A percentile compares a stretch with the other conserved stretches of the same genome.
phyloP scores from a whole-genome alignment of 2,329 filamentous ascomycete species.

The Ascochyta clinopodiicola region DNA sequence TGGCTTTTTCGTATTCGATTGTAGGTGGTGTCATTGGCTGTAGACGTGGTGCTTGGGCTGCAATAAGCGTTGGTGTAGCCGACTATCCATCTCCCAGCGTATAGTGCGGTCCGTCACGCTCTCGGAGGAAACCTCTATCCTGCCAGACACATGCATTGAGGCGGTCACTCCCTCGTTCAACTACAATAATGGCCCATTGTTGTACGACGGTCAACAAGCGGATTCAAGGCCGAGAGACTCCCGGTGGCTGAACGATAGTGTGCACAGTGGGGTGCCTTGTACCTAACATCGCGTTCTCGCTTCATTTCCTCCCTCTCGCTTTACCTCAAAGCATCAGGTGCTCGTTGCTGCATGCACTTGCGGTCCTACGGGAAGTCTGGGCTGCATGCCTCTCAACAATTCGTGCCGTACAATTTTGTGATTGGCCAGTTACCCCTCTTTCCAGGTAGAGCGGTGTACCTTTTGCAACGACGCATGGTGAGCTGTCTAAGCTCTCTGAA shows the following conservation, averaged over 20 bases:
- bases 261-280: slow-evolving; percentile 3
- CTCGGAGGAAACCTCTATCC: slow-evolving; percentile 13
- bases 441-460: slow-evolving; percentile 35
- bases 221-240: not conserved
- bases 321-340: slow-evolving; percentile 40
- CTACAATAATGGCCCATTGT: not conserved
- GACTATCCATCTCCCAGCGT: slow-evolving; percentile 19
- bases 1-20: slow-evolving; percentile 18
- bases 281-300: slow-evolving; percentile 23
- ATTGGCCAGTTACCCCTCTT: slow-evolving; percentile 38
- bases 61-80: slow-evolving; percentile 21
- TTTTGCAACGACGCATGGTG: slow-evolving; percentile 37
- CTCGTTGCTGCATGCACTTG: slow-evolving; percentile 36
- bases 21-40: slow-evolving; percentile 5
- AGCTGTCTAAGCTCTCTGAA: slow-evolving; percentile 23
- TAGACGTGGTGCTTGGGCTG: slow-evolving; percentile 17
- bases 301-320: slow-evolving; percentile 16
- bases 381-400: slow-evolving; percentile 38
- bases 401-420: slow-evolving; percentile 29
- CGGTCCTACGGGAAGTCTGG: slow-evolving; percentile 24
- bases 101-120: slow-evolving; percentile 33
- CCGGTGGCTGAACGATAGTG: slow-evolving; percentile 12
- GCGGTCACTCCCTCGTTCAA: not conserved
- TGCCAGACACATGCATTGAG: slow-evolving; percentile 6
- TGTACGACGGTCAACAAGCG: slow-evolving; percentile 10